Evolutionary conservation across 2,329 filamentous ascomycete genomes (phyloP).

Genomic region (Verticillium nonalfalfae): DNA sequence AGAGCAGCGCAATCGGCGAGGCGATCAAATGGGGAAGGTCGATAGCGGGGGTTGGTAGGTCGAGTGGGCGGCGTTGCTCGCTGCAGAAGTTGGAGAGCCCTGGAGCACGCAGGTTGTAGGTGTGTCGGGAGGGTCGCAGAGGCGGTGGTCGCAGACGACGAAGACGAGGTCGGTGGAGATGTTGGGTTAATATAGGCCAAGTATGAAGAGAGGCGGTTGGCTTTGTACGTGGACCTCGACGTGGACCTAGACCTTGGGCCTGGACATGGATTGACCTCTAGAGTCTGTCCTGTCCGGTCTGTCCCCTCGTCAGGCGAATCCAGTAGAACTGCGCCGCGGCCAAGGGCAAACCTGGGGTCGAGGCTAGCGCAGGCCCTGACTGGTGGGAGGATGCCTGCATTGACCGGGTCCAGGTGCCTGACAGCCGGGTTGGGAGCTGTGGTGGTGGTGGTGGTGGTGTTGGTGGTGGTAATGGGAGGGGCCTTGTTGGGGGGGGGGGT

Average conservation of each 20-base stretch:
- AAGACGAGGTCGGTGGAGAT: not conserved
- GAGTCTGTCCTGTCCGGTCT: not conserved
- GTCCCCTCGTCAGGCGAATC: not conserved
- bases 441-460: not conserved
- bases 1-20: not conserved
- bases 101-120: not conserved
- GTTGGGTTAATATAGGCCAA: not conserved
- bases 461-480: not conserved
- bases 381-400: not conserved
- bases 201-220: not conserved
- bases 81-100: not conserved
- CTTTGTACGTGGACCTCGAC: not conserved
- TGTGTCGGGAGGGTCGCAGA: not conserved
- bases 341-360: not conserved
- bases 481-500: not conserved
- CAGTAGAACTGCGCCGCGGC: not conserved
- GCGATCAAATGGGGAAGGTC: not conserved
- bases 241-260: not conserved
- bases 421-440: conserved; percentile 1
- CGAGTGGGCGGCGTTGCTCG: not conserved
- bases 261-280: not conserved
- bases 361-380: not conserved
- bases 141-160: not conserved
- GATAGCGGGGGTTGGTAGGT: not conserved
- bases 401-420: not conserved